Evolutionary conservation across 257 asterid genomes (phyloP), one percentile per base, ranked within the genome.

Genomic region (Solanum piurae): DNA sequence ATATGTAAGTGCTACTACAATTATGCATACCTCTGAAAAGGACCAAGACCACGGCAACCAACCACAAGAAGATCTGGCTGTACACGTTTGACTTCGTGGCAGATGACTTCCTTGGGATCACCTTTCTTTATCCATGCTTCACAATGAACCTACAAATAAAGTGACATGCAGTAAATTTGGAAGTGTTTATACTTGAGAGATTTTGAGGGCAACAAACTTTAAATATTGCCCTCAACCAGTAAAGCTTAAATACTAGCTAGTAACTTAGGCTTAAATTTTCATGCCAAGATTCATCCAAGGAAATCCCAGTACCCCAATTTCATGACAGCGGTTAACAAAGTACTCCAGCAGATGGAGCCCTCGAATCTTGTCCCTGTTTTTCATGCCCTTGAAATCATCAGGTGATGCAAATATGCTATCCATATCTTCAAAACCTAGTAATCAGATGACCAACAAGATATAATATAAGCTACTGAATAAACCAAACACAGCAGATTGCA

Each of bases 1-100:
- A 55, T 23, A 42, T 46, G 27, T 20, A 49, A 73, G 27, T 33
- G 73, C 36, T 71, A 40, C 49, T 72, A 33, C 33, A 18, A 68
- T 86, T n/a, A 82, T 31, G 60, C 93, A 34, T 89, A 93, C 99
- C 91, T 94, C 92, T 93, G 98, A 91, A 95, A 96, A 86, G 99
- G 99, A 88, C 97, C 98, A 5, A 96, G 98, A 80, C 98, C 98
- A 89, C 99, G 91, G 93, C 94, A 91, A 83, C 99, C 99, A 31
- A 96, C 93, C 71, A 96, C 97, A 88, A 96, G 97, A 74, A 96
- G 91, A 90, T 96, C 99, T 23, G 99, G 98, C 58, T 86, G 91
- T 55, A 93, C 88, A 10, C 97, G 97, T 73, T 64, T 88, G 83
- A 92, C 98, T 90, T 95, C 98, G 83, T 88, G 92, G 90, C 98